Conservation (phyloP, 1,139 yeast genomes). For the Blastobotrys persicus region DNA sequence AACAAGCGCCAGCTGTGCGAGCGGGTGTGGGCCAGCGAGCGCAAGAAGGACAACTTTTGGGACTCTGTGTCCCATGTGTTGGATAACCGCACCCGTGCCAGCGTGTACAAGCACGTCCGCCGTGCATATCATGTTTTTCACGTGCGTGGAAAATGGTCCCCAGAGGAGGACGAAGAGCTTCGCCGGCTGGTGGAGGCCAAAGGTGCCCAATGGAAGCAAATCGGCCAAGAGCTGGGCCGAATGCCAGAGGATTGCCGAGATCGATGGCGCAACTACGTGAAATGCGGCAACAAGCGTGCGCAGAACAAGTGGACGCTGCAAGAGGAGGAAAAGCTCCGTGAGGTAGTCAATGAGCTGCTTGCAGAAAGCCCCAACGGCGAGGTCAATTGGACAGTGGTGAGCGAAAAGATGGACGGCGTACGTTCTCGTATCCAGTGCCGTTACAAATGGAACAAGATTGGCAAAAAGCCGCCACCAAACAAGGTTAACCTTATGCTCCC, state of each 20-base stretch:
- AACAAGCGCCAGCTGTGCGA: constrained; percentile 69
- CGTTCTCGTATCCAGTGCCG: constrained; percentile 92
- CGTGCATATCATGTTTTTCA: constrained; percentile 84
- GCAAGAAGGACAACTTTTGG: constrained; percentile 89
- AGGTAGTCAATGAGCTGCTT: constrained; percentile 49
- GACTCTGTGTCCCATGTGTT: constrained; percentile 70
- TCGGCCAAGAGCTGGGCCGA: constrained; percentile 74
- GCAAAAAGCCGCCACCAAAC: constrained; percentile 40
- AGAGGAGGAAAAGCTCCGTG: constrained; percentile 63
- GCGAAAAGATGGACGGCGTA: constrained; percentile 84
- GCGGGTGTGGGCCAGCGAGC: constrained; percentile 82
- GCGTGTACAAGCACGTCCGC: constrained; percentile 87
- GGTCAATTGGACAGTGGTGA: constrained; percentile 87
- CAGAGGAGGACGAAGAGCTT: constrained; percentile 69
- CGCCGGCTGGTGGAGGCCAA: constrained; percentile 60
- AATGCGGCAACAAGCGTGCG: constrained; percentile 75
- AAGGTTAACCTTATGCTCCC: constrained; percentile 43
- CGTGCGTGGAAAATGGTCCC: constrained; percentile 85
- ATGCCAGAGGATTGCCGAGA: constrained; percentile 99
- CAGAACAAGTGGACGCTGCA: constrained; percentile 74
- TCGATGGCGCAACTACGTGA: constrained; percentile 91
- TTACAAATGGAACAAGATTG: constrained; percentile 85
- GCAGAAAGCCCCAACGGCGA: constrained; percentile 35
- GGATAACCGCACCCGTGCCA: constrained; percentile 82
- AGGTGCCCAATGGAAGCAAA: constrained; percentile 82